A percentile compares a stretch with the other conserved stretches of the same genome.
phyloP scores from a whole-genome alignment of 2,329 filamentous ascomycete species.

The Calonectria hongkongensis region DNA sequence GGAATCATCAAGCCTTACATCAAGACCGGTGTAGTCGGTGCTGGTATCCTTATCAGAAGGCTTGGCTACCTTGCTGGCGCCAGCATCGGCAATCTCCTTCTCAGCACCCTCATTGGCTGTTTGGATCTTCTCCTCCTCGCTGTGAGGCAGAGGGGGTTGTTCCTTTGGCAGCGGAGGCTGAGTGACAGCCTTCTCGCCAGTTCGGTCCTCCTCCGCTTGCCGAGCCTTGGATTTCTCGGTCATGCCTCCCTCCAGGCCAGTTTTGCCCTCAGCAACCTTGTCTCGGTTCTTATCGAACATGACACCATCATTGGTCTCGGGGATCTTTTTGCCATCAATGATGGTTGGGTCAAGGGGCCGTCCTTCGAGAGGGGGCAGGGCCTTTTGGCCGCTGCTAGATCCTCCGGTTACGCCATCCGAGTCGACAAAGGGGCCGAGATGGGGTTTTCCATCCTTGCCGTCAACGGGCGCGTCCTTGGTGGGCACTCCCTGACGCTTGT shows the following conservation, averaged over 20 bases:
- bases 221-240: constrained; percentile 89
- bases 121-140: constrained; percentile 82
- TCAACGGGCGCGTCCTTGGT: constrained; percentile 91
- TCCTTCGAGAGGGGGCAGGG: constrained; percentile 68
- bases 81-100: constrained; percentile 50
- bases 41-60: constrained; percentile 64
- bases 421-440: constrained; percentile 87
- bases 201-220: constrained; percentile 79
- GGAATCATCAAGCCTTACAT: constrained; percentile 52
- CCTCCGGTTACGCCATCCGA: constrained; percentile 60
- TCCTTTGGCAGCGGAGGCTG: constrained; percentile 90
- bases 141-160: constrained; percentile 86
- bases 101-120: constrained; percentile 64
- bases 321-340: constrained; percentile 77
- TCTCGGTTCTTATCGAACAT: constrained; percentile 91
- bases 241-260: constrained; percentile 91
- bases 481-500: constrained; percentile 63
- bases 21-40: constrained; percentile 61
- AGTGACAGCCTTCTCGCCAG: constrained; percentile 80
- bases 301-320: constrained; percentile 83
- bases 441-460: constrained; percentile 94
- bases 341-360: constrained; percentile 71
- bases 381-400: constrained; percentile 59
- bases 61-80: constrained; percentile 37
- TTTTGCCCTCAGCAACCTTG: constrained; percentile 88